Evolutionary conservation across 2,329 filamentous ascomycete genomes (phyloP), one percentile per base, ranked within the genome.

Genomic region (Fusarium verrucosum): DNA sequence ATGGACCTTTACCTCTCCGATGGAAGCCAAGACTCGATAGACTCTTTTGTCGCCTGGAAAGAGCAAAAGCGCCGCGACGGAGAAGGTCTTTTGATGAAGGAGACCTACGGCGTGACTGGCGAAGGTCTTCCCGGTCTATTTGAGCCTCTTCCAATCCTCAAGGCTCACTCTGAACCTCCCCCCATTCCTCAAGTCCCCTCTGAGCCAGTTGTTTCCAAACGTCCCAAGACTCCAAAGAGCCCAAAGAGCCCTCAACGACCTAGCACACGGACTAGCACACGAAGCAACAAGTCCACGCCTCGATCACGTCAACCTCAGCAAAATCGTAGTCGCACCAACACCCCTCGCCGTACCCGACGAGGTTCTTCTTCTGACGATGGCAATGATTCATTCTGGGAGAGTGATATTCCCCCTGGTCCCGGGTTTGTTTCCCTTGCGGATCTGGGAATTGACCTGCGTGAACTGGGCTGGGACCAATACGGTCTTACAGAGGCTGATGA

Each of bases 101-200:
- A 73, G 23, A 52, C 50, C 10, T 76, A 75, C 20, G 66, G 66
- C 9, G 57, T 47, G 26, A 32, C 59, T 1, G 69, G 70, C 8
- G 62, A 58, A 2, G 69, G 62, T 2, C 66, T 76, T 2, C 74
- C 74, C 7, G 74, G 74, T 0, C 55, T 76, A 16, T 74, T 72
- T 22, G 70, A 72, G 40, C 58, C 65, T 11, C 36, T 63, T 4
- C 56, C 61, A 1, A 59, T 66, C 7, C 49, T 50, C 13, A 65
- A 46, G 20, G 40, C 44, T 17, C 44, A 57, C 7, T 20, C 36
- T 2, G 46, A 47, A 5, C 56, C 62, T 4, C 51, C 62, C 4
- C 42, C 57, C 0, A 58, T 64, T 4, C 54, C 55, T 3, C 40
- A 50, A 10, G 37, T 46, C 11, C 55, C 62, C 7, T 28, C 38